Percentiles rank a stretch among this genome's conserved stretches.
Conservation (phyloP, 257 asterid genomes). For the Lantana camara region DNA sequence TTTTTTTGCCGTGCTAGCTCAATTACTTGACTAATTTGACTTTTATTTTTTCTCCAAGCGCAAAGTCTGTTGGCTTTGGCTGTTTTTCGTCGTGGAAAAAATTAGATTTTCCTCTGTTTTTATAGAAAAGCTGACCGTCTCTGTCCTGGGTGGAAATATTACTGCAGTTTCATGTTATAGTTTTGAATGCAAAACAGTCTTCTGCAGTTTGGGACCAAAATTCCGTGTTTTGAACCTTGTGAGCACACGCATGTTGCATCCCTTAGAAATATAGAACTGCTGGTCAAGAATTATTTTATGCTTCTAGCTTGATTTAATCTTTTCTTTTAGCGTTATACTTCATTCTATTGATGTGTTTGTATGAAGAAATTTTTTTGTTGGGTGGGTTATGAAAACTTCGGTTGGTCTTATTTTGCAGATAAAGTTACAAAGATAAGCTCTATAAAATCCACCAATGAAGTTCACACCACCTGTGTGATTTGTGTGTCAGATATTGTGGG, state of each 20-base stretch:
- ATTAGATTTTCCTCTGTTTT: not conserved
- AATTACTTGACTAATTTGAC: slow-evolving; percentile 7
- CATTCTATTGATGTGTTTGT: slow-evolving; percentile 22
- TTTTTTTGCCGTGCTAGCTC: slow-evolving; percentile 11
- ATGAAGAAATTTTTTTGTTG: slow-evolving; percentile 15
- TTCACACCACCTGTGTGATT: slow-evolving; percentile 31
- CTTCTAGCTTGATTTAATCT: slow-evolving; percentile 1
- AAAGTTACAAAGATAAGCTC: slow-evolving; percentile 28
- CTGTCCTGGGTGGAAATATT: not conserved
- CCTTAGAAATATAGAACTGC: slow-evolving; percentile 9
- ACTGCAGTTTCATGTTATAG: not conserved
- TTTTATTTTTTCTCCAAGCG: slow-evolving; percentile 19
- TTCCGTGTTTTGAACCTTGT: slow-evolving; percentile 3
- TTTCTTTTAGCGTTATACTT: slow-evolving; percentile 1
- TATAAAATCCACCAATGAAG: slow-evolving; percentile 25
- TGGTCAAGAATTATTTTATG: not conserved
- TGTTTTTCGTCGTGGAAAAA: not conserved
- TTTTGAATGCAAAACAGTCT: slow-evolving; percentile 10
- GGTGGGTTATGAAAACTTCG: slow-evolving; percentile 15
- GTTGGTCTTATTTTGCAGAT: slow-evolving; percentile 27
- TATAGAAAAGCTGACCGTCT: not conserved
- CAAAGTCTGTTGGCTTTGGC: slow-evolving; percentile 10
- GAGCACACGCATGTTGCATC: not conserved
- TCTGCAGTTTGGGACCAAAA: not conserved
- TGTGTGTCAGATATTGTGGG: slow-evolving; percentile 28